Conservation (phyloP, 202 grass and related monocot genomes). For the Schoenoplectus triqueter region DNA sequence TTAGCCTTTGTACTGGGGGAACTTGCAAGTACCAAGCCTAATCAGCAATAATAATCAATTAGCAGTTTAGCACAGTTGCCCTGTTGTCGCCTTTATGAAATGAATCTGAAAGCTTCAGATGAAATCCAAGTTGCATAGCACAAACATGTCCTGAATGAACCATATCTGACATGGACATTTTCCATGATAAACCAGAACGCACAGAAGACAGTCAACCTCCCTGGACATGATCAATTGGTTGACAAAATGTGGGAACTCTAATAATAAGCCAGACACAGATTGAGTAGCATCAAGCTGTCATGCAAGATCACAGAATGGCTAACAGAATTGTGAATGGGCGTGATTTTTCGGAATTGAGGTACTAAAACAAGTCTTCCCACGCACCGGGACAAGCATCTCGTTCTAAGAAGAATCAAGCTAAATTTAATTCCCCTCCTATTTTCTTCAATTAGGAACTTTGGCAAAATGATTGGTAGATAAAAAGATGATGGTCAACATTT, state of each 20-base stretch:
- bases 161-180: background rate
- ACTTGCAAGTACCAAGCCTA: background rate
- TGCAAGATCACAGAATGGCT: background rate
- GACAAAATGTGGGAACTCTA: background rate
- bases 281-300: background rate
- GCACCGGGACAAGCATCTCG: background rate
- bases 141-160: background rate
- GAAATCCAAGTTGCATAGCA: background rate
- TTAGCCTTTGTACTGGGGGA: background rate
- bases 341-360: background rate
- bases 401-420: background rate
- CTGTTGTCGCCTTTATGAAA: background rate
- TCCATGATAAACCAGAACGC: background rate
- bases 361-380: background rate
- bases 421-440: background rate
- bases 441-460: background rate
- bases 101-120: constrained; percentile 16
- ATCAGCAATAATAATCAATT: background rate
- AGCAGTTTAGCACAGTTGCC: background rate
- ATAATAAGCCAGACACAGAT: background rate
- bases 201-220: background rate
- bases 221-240: background rate
- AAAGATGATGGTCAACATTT: constrained; percentile 7
- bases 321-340: background rate
- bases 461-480: background rate